Base-by-base conservation (phyloP, 1,139 yeast genomes). In the Nakaseomyces nivariensis region DNA sequence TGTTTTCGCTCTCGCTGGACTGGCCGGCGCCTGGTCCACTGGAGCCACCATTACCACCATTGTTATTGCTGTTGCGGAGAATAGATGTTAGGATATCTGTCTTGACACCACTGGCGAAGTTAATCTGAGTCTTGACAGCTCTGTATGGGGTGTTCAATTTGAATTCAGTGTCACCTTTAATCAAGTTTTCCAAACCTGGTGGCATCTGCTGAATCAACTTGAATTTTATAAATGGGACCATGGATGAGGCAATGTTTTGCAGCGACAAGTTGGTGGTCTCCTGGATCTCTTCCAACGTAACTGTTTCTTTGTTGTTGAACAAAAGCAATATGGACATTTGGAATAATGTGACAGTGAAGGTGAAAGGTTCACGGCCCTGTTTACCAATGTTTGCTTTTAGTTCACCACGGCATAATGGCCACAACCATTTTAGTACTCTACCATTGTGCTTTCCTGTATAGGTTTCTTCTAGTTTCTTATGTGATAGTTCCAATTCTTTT, bases 391-490 rank as follows among this genome's bases (percentile, higher is more conserved):
- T 85, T n/a, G 95, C 96, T 67, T 82, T 85, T 50, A 94, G 71
- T 65, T 94, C 99, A 55, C 95, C 95, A 67, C 94, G 85, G 44
- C 95, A 88, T 63, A 88, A 82, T 58, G 88, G 86, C 97, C 97
- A 94, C 52, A 92, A 76, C 98, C 98, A 94, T 63, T 86, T 85
- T 61, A 94, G 77, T 57, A 88, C 82, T 66, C 98, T 78, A 11
- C 97, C 97, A 53, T 75, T 79, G 66, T 92, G 97, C 61, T 85
- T 85, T 45, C 75, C 72, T 46, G 79, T 76, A 65, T 92, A 94
- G 54, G 85, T 76, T 44, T 76, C 75, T 52, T 81, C 81, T 51
- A 92, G 81, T 53, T 79, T 77, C 48, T 81, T 79, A 58, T 85
- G 80, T 1, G 94, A 79, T 37, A 75, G 73, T 51, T 72, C 68